Base-by-base conservation (phyloP, 441 rosid genomes). In the Eruca vesicaria region DNA sequence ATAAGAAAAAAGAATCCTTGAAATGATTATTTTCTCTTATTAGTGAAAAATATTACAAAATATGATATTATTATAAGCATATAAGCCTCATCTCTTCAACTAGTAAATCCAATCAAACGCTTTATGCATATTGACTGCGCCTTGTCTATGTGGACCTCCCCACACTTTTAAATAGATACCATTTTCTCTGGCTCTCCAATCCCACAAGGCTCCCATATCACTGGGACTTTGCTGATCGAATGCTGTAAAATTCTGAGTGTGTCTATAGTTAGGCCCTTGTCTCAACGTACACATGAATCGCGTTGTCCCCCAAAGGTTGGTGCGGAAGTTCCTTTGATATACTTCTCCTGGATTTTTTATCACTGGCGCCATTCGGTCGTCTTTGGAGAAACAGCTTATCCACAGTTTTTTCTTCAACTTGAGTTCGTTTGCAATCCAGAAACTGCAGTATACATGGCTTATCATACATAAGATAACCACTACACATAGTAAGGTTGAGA, bases 121-220 rank as follows among this genome's bases (percentile, higher is more conserved):
- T 1, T 8, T 19, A 67, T 67, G 71, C 71, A 67, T 67, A 32
- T 19, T 7, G 14, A 5, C 11, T 10, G 3, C 26, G 20, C 58
- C 71, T 32, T 2, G 14, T 1, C 4, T 16, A 52, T 67, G 20
- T 52, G 4, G 12, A 9, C 23, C 9, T 16, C 32, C 32, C 61
- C 61, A 41, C 6, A 65, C 26, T 32, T 69, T 10, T 0, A 75
- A 7, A 53, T 68, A 75, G n/a, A 75, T 52, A 1, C 74, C 74
- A 55, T 68, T 14, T 69, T 62, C 74, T 62, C 79, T 69, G 3
- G 74, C 74, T 53, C 69, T 76, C 74, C 79, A 75, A 7, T 75
- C 65, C 74, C 79, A 75, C 7, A 68, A 0, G 63, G 56, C 68
- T 60, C 68, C 73, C 1, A 0, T 6, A 35, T 75, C 79, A 0